Base-by-base conservation (phyloP, 1,284 basidiomycete species). In the Coniferiporia sulphurascens region DNA sequence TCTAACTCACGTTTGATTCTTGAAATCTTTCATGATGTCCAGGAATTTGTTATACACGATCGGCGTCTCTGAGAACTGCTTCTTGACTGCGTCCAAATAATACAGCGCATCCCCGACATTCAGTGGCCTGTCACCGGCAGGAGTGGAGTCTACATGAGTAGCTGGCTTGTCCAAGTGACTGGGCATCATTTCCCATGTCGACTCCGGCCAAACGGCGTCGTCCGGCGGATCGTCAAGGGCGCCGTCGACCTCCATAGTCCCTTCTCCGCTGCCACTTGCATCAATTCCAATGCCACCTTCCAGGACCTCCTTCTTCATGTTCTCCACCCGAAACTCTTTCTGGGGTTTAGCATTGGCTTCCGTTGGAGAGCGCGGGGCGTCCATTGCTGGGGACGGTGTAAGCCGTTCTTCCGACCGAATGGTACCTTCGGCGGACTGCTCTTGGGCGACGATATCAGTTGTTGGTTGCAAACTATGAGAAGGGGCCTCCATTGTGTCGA, bases 11-110 rank as follows among this genome's bases (percentile, higher is more conserved):
- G 84, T 75, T 67, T 95, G 90, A 59, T 88, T 89, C 76, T 96
- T 96, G 74, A 96, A 96, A 70, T 98, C 95, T 74, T 98, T 98
- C 95, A 98, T 98, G 65, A 98, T 96, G 69, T 97, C 95, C 68
- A 98, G 75, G 71, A 98, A 98, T 59, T 87, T 84, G 71, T 97
- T 97, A 76, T 97, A 98, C 15, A 96, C 93, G 64, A 94, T 91
- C 4, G 94, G 93, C 63, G 89, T 84, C 68, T 92, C 87, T 51
- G 85, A 79, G 68, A 97, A 98, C 73, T 93, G 88, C 51, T 83
- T 74, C 76, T 97, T 96, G 76, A 98, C 95, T 61, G 90, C 89
- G 73, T 97, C 94, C 54, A 98, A 83, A 72, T 97, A 98, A 71
- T 85, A 89, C 59, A 98, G 78, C n/a, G 95, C 95, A 74, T 98